Conservation (phyloP, 345 rosid genomes). For the Populus euphratica region DNA sequence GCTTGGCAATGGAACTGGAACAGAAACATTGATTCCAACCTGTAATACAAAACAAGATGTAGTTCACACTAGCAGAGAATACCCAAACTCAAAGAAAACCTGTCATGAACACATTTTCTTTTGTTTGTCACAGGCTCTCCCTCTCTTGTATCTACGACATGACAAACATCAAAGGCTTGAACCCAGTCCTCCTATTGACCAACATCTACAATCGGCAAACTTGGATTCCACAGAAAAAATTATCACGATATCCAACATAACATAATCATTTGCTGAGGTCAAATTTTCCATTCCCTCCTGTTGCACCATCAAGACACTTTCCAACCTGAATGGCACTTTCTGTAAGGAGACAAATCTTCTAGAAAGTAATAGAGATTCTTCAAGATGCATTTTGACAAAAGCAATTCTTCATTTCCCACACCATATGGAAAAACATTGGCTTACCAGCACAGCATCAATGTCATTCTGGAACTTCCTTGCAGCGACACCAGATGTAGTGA, state of each 20-base stretch:
- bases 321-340: not conserved
- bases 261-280: not conserved
- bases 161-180: not conserved
- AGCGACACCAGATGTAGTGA: conserved; percentile 81
- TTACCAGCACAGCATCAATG: conserved; percentile 94
- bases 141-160: not conserved
- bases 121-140: conserved; percentile 3
- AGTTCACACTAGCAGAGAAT: not conserved
- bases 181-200: not conserved
- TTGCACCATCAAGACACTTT: not conserved
- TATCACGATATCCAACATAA: not conserved
- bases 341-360: not conserved
- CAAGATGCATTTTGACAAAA: not conserved
- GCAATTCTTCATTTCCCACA: not conserved
- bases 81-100: not conserved
- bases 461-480: conserved; percentile 94
- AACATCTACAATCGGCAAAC: not conserved
- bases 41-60: conserved; percentile 10
- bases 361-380: not conserved
- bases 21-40: conserved; percentile 95
- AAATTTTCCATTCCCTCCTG: not conserved
- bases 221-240: not conserved
- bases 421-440: not conserved
- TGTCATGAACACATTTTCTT: not conserved
- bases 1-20: conserved; percentile 89